A percentile compares a stretch with the other conserved stretches of the same genome.
Conservation (phyloP, 2,329 filamentous ascomycete genomes). For the Nemania serpens region DNA sequence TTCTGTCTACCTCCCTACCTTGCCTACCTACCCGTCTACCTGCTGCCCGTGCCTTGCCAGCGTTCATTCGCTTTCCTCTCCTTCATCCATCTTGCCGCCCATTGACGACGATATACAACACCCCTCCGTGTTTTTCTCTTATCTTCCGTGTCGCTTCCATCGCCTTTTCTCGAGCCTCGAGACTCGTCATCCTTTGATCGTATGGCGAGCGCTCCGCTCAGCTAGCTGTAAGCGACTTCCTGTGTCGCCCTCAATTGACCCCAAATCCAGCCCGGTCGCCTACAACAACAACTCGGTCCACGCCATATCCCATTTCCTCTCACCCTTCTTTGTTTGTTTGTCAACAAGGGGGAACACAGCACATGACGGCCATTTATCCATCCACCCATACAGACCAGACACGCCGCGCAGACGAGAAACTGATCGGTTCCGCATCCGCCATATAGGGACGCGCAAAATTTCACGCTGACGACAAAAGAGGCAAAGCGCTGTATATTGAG, state of each 20-base stretch:
- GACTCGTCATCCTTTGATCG: constrained; percentile 30
- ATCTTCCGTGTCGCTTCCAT: constrained; percentile 2
- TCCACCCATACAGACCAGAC: constrained; percentile 15
- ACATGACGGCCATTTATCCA: neutral
- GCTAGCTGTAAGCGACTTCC: constrained; percentile 23
- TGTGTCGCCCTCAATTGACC: constrained; percentile 19
- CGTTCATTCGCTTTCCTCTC: constrained; percentile 25
- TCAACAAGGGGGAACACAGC: constrained; percentile 19
- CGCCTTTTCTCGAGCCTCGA: constrained; percentile 22
- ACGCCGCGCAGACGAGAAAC: constrained; percentile 10
- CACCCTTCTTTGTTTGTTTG: constrained; percentile 18
- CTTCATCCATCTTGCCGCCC: constrained; percentile 15
- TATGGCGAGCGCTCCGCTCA: constrained; percentile 24
- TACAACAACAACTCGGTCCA: constrained; percentile 5
- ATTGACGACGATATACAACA: constrained; percentile 14
- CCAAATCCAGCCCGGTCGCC: constrained; percentile 16
- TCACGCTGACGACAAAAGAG: constrained; percentile 11
- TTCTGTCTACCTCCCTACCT: too few species aligned
- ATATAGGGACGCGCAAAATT: constrained; percentile 22
- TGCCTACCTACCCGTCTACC: constrained; percentile 3
- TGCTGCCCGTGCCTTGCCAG: constrained; percentile 17
- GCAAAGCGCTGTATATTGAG: constrained; percentile 25
- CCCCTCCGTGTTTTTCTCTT: neutral
- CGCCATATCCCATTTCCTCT: constrained; percentile 7
- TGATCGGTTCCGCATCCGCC: constrained; percentile 14